These are phyloP conservation scores for Fonsecaea multimorphosa DNA, from an alignment of 2,329 filamentous ascomycete genomes.

Conservation along the genomic window DNA sequence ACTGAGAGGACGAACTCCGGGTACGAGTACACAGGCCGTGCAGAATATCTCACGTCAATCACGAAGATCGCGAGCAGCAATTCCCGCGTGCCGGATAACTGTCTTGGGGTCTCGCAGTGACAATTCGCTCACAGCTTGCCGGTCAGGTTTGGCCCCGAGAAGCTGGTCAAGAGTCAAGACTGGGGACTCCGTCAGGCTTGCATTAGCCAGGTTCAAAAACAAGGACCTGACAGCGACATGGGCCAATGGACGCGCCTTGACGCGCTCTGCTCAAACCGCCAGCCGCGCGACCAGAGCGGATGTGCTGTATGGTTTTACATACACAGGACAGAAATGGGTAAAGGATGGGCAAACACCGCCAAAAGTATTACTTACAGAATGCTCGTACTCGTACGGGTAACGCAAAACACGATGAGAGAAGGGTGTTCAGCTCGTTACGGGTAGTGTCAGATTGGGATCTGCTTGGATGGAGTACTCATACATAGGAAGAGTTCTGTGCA, in stretches of 20 bases:
- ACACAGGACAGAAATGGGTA: slow-evolving; percentile 10
- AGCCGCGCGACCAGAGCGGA: slow-evolving; percentile 34
- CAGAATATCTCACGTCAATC: slow-evolving; percentile 33
- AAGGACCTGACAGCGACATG: slow-evolving; percentile 31
- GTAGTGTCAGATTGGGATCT: background rate
- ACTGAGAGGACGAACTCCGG: slow-evolving; percentile 17
- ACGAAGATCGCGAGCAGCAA: slow-evolving; percentile 25
- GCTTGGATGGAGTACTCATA: background rate
- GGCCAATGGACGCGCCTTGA: slow-evolving; percentile 36
- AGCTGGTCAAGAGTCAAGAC: slow-evolving; percentile 24
- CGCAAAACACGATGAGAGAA: slow-evolving; percentile 1
- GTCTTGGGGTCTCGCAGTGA: slow-evolving; percentile 10
- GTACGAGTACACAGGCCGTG: too few relatives aligned
- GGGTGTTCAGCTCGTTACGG: background rate
- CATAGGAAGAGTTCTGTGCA: background rate
- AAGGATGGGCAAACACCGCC: slow-evolving; percentile 7
- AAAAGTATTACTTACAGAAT: slow-evolving; percentile 15
- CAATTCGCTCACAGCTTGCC: slow-evolving; percentile 31
- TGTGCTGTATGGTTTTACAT: slow-evolving; percentile 29
- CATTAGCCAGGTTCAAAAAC: slow-evolving; percentile 36
- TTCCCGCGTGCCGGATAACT: slow-evolving; percentile 21
- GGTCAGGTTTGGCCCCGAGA: slow-evolving; percentile 30
- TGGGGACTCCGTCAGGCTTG: slow-evolving; percentile 30
- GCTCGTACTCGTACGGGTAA: slow-evolving; percentile 25
- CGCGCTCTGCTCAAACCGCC: slow-evolving; percentile 33